A percentile compares a stretch with the other conserved stretches of the same genome.
These are phyloP conservation scores for Termitomyces sp. DNA, from an alignment of 768 basidiomycete species.

Conservation along the genomic window DNA sequence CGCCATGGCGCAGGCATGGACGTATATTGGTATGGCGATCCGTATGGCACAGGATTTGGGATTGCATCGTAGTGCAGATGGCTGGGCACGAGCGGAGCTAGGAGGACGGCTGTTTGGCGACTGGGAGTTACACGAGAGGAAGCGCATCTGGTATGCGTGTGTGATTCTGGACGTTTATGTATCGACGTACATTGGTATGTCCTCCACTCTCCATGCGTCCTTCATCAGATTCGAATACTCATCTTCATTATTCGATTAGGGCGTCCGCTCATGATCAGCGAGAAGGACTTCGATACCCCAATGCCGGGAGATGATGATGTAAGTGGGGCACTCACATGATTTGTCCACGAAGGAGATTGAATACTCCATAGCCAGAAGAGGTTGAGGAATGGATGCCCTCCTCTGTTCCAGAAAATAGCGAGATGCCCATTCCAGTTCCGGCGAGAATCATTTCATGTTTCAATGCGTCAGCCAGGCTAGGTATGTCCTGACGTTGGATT, in stretches of 20 bases:
- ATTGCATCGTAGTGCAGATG: slow-evolving; percentile 76
- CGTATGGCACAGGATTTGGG: slow-evolving; percentile 92
- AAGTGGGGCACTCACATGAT: slow-evolving; percentile 10
- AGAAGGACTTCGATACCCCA: slow-evolving; percentile 71
- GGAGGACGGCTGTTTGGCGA: slow-evolving; percentile 53
- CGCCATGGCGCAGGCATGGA: slow-evolving; percentile 86
- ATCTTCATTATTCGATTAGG: slow-evolving; percentile 29
- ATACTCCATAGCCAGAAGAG: slow-evolving; percentile 51
- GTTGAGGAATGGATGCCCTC: slow-evolving; percentile 43
- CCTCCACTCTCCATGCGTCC: background rate
- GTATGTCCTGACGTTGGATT: slow-evolving; percentile 34
- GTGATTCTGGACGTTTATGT: slow-evolving; percentile 78
- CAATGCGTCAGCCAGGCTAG: slow-evolving; percentile 66
- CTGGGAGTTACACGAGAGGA: slow-evolving; percentile 63
- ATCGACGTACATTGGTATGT: slow-evolving; percentile 68
- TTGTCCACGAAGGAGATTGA: background rate
- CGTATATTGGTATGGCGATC: slow-evolving; percentile 81
- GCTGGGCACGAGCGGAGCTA: slow-evolving; percentile 60
- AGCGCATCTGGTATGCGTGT: slow-evolving; percentile 76
- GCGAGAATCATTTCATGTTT: slow-evolving; percentile 67
- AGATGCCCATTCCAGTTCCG: slow-evolving; percentile 29
- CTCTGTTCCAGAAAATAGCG: slow-evolving; percentile 23
- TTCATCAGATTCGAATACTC: background rate
- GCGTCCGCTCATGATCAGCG: slow-evolving; percentile 69
- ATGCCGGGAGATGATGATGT: slow-evolving; percentile 61